phyloP scores from a whole-genome alignment of 108 stramenopile genomes.

The Cyclostephanos tholiformis region DNA sequence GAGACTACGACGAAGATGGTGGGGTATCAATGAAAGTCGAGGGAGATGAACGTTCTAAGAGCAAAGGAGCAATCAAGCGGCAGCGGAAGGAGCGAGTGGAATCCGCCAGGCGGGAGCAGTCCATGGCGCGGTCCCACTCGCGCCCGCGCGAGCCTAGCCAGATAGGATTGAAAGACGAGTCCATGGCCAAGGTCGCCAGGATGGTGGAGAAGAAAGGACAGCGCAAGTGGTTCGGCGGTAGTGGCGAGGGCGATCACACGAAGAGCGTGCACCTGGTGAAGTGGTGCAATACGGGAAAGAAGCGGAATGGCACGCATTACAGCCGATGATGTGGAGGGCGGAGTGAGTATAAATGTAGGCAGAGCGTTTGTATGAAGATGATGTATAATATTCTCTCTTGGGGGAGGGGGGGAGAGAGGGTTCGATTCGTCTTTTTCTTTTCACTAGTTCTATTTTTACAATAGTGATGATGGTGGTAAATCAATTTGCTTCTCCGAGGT shows the following conservation, averaged over 20 bases:
- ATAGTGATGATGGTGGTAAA: too few relatives aligned
- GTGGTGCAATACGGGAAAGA: slow-evolving; percentile 94
- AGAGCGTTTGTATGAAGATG: too few relatives aligned
- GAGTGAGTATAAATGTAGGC: neutral
- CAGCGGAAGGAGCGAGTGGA: slow-evolving; percentile 63
- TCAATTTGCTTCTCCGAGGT: too few relatives aligned
- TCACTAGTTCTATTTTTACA: too few relatives aligned
- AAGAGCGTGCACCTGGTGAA: slow-evolving; percentile 88
- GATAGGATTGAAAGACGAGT: slow-evolving; percentile 78
- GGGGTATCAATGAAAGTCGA: slow-evolving; percentile 34
- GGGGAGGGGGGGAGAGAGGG: too few relatives aligned
- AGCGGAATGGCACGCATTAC: slow-evolving; percentile 87
- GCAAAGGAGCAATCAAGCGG: slow-evolving; percentile 79
- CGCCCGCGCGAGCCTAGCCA: slow-evolving; percentile 79
- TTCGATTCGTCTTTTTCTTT: too few relatives aligned
- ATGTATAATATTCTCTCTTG: too few relatives aligned
- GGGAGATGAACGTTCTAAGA: slow-evolving; percentile 46
- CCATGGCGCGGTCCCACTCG: slow-evolving; percentile 76
- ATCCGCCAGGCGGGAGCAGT: slow-evolving; percentile 58
- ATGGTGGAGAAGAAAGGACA: slow-evolving; percentile 74
- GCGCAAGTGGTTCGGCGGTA: slow-evolving; percentile 64
- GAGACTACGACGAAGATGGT: slow-evolving; percentile 29
- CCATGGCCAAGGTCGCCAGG: slow-evolving; percentile 62
- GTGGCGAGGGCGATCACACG: slow-evolving; percentile 88
- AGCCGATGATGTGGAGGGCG: slow-evolving; percentile 25